phyloP scores from a whole-genome alignment of 2,329 filamentous ascomycete species.

The Hypoxylon sp. region DNA sequence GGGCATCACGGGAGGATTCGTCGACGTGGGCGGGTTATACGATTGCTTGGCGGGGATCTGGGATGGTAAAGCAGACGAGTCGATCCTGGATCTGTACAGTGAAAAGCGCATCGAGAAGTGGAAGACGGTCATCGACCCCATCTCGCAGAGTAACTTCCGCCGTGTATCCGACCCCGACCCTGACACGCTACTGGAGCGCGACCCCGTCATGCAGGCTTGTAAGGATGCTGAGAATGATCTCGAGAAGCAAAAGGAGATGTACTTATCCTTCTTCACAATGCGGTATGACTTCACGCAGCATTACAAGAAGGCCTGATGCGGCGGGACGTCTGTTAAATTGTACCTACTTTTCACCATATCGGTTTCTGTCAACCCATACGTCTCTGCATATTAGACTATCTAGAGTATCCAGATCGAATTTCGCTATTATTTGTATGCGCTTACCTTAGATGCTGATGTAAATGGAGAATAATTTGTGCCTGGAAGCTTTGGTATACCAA shows the following conservation, averaged over 20 bases:
- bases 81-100: slow-evolving; percentile 61
- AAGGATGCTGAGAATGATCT: slow-evolving; percentile 55
- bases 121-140: slow-evolving; percentile 59
- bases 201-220: slow-evolving; percentile 57
- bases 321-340: neutral
- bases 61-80: slow-evolving; percentile 59
- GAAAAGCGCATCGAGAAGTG: slow-evolving; percentile 62
- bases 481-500: neutral
- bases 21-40: slow-evolving; percentile 72
- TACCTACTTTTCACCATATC: slow-evolving; percentile 16
- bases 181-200: slow-evolving; percentile 55
- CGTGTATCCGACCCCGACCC: slow-evolving; percentile 59
- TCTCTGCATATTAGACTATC: slow-evolving; percentile 10
- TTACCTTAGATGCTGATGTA: neutral
- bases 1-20: slow-evolving; percentile 73
- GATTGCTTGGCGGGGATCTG: slow-evolving; percentile 67
- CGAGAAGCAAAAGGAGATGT: slow-evolving; percentile 52
- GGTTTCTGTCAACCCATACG: slow-evolving; percentile 5
- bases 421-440: neutral
- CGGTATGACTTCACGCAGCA: slow-evolving; percentile 62
- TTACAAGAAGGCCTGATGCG: slow-evolving; percentile 50
- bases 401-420: slow-evolving; percentile 9
- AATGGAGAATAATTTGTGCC: neutral
- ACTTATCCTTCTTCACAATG: slow-evolving; percentile 55
- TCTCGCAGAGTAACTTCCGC: slow-evolving; percentile 60